Evolutionary conservation across 2,329 filamentous ascomycete species (phyloP).

Genomic region (Colletotrichum cereale): DNA sequence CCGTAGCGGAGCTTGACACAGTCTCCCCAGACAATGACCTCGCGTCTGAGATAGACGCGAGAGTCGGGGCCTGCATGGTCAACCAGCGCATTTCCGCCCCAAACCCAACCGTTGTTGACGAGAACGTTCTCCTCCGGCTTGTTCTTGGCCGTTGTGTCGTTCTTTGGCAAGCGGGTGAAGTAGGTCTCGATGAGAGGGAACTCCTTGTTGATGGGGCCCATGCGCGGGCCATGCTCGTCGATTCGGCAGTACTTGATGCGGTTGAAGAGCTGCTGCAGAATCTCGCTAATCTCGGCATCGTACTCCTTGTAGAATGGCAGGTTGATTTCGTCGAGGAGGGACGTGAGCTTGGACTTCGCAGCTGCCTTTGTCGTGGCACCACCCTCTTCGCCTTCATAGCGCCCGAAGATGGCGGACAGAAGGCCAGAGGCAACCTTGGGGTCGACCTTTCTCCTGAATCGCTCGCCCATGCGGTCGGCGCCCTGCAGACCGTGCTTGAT

Average conservation of each 20-base stretch:
- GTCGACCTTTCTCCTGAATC: constrained; percentile 80
- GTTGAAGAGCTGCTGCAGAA: constrained; percentile 92
- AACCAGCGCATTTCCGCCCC: constrained; percentile 93
- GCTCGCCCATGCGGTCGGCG: constrained; percentile 80
- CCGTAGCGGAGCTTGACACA: constrained; percentile 98
- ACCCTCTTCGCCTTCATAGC: constrained; percentile 67
- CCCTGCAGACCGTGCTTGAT: constrained; percentile 77
- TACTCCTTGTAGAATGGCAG: constrained; percentile 93
- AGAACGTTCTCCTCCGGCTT: constrained; percentile 82
- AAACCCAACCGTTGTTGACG: constrained; percentile 98
- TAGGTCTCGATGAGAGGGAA: constrained; percentile 93
- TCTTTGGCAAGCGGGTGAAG: constrained; percentile 89
- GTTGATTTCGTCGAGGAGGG: constrained; percentile 86
- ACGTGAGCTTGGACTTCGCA: constrained; percentile 66
- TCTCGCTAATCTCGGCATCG: constrained; percentile 83
- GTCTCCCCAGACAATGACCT: constrained; percentile 98
- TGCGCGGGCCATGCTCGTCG: constrained; percentile 90
- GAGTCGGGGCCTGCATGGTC: constrained; percentile 94
- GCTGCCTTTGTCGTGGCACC: constrained; percentile 63
- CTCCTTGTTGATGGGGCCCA: constrained; percentile 80
- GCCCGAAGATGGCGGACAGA: constrained; percentile 76
- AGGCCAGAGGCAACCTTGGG: constrained; percentile 78
- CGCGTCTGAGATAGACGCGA: constrained; percentile 91
- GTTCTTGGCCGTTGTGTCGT: constrained; percentile 82
- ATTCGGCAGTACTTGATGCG: constrained; percentile 94